Base-by-base conservation (phyloP, 495 filamentous ascomycete genomes). In the Cenococcum geophilum region DNA sequence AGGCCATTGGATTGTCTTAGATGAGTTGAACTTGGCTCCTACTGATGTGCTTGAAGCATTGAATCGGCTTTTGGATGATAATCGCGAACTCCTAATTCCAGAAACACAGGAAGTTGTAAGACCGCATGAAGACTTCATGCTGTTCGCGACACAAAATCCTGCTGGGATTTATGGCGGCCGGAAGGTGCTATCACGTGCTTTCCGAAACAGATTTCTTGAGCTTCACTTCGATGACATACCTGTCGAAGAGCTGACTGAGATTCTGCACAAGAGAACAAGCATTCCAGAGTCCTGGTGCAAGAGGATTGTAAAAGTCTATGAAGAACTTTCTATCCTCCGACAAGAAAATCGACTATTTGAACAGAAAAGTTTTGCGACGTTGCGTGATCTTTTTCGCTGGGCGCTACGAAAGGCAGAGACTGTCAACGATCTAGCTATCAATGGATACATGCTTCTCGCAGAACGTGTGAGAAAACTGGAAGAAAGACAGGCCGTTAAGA, bases 61-160 rank as follows among this genome's bases (percentile, higher is more conserved):
- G 34, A 99, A 99, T 73, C 84, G 95, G 60, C 80, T 99, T 1
- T 77, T 99, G 0, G 95, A 99, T 67, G 95, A 99, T 71, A 99
- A 99, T 65, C 81, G 93, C n/a, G 95, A 99, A 71, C 84, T 99
- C 1, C 81, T 97, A 50, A 93, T 99, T 49, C 93, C 95, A 0
- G 95, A 99, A 68, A 97, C 95, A 0, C 95, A 99, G 71, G 91
- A 97, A 68, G 79, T 91, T 18, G 86, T 99, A 27, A 85, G 86
- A 36, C 95, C 95, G 0, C 90, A 97, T 59, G 83, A 87, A 36
- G 90, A 95, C 70, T 99, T 99, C 75, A 95, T 97, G 86, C 80
- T 99, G 0, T 99, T 97, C 66, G 95, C 95, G n/a, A 99, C 95
- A 0, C 95, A 99, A 68, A 99, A 99, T 65, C 95, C 95, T 1